Percentiles rank a stretch among this genome's conserved stretches.
phyloP scores from a whole-genome alignment of 2,329 filamentous ascomycete species.

The Dichotomopilus funicola region DNA sequence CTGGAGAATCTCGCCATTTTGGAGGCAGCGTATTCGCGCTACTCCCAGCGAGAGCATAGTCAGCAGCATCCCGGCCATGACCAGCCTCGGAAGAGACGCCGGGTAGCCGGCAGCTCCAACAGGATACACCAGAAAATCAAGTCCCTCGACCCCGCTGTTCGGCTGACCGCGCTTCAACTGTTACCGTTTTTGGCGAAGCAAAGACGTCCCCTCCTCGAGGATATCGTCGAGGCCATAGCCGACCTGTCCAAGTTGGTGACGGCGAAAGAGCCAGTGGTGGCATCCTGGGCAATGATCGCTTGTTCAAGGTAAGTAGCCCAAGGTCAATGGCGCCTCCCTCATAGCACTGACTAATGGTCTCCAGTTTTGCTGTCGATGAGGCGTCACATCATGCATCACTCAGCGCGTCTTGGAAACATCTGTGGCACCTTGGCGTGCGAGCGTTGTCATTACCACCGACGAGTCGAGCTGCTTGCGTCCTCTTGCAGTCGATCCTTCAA shows the following conservation, averaged over 20 bases:
- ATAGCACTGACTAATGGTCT: constrained; percentile 6
- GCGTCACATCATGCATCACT: constrained; percentile 36
- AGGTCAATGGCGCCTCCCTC: neutral
- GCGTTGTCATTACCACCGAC: constrained; percentile 62
- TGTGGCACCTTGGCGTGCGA: constrained; percentile 69
- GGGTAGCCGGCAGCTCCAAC: constrained; percentile 36
- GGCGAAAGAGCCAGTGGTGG: constrained; percentile 61
- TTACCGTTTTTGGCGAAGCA: constrained; percentile 50
- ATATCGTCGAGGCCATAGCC: constrained; percentile 49
- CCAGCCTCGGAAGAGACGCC: constrained; percentile 48
- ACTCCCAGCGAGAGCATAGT: constrained; percentile 22
- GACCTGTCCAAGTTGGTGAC: constrained; percentile 53
- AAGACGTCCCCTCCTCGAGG: constrained; percentile 41
- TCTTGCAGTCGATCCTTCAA: constrained; percentile 63
- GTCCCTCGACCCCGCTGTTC: constrained; percentile 38
- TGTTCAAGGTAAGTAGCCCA: constrained; percentile 58
- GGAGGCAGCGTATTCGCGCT: constrained; percentile 41
- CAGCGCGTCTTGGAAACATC: constrained; percentile 55
- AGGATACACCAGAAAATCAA: constrained; percentile 45
- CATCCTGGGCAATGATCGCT: constrained; percentile 81
- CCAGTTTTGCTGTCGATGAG: constrained; percentile 41
- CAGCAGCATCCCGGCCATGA: constrained; percentile 28
- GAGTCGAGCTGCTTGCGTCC: constrained; percentile 69
- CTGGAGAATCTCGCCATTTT: constrained; percentile 53
- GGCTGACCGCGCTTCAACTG: constrained; percentile 49